These are phyloP conservation scores for Quercus wislizeni DNA, from an alignment of 306 rosid genomes.

Conservation along the genomic window DNA sequence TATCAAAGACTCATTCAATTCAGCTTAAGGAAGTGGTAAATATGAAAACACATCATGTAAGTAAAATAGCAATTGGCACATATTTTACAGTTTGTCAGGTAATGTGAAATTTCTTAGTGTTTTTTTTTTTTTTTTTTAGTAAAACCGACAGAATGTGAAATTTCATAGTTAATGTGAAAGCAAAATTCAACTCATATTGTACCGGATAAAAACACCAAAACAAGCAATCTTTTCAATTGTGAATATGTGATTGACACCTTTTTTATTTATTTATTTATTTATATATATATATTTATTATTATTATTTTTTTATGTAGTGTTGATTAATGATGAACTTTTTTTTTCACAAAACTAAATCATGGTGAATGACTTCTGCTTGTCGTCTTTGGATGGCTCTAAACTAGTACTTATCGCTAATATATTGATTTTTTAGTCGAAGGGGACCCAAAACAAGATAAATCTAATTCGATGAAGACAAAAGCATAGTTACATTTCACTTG, in stretches of 20 bases:
- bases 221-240: neutral
- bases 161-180: neutral
- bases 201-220: neutral
- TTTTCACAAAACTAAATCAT: conserved; percentile 8
- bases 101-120: too few relatives aligned
- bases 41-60: too few relatives aligned
- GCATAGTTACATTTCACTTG: neutral
- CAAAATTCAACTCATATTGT: neutral
- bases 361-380: conserved; percentile 7
- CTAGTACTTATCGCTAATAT: conserved; percentile 9
- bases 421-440: conserved; percentile 3
- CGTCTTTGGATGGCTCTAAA: conserved; percentile 19
- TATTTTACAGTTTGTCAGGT: too few relatives aligned
- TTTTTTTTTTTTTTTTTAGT: too few relatives aligned
- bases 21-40: neutral
- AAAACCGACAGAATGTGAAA: too few relatives aligned
- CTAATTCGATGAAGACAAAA: neutral
- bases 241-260: neutral
- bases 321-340: conserved; percentile 12
- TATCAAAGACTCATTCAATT: neutral
- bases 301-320: neutral
- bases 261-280: neutral
- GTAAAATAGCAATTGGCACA: too few relatives aligned
- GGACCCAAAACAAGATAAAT: conserved; percentile 23
- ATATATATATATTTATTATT: too few relatives aligned